These are phyloP conservation scores for Dothistroma septosporum DNA, from an alignment of 2,329 filamentous ascomycete genomes.

Conservation along the genomic window DNA sequence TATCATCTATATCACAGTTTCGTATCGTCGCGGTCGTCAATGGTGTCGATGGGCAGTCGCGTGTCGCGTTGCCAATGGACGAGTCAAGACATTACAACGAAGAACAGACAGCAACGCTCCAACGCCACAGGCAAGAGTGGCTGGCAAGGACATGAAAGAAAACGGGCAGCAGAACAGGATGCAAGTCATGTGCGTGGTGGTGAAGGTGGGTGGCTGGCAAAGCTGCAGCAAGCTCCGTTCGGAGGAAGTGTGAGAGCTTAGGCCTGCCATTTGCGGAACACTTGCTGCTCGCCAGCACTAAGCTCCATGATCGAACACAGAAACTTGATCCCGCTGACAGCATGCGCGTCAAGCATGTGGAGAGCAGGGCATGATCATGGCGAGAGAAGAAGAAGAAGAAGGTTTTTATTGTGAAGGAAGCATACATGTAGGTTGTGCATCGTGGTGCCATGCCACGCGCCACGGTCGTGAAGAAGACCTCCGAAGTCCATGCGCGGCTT, in stretches of 20 bases:
- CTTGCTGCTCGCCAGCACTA: not conserved
- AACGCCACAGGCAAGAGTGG: slow-evolving; percentile 9
- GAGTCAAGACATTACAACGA: slow-evolving; percentile 8
- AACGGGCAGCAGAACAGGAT: not conserved
- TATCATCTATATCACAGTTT: not conserved
- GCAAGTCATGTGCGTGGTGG: not conserved
- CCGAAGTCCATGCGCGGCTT: no score
- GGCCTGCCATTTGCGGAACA: no score
- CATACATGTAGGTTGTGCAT: no score
- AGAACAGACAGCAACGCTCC: slow-evolving; percentile 4
- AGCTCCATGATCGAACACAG: not conserved
- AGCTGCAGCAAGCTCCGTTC: not conserved
- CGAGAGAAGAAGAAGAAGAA: no score
- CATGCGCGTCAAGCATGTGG: no score
- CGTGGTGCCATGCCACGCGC: no score
- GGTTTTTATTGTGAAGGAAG: no score
- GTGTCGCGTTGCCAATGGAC: not conserved
- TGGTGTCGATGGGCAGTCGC: not conserved
- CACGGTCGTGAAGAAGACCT: no score
- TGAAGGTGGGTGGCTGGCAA: not conserved
- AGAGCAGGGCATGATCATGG: no score
- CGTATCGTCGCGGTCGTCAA: not conserved
- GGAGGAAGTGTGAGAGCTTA: no score
- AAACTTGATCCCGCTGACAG: not conserved
- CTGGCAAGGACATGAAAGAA: not conserved